Evolutionary conservation across 306 rosid genomes (phyloP).

Genomic region (Cyamopsis tetragonoloba): DNA sequence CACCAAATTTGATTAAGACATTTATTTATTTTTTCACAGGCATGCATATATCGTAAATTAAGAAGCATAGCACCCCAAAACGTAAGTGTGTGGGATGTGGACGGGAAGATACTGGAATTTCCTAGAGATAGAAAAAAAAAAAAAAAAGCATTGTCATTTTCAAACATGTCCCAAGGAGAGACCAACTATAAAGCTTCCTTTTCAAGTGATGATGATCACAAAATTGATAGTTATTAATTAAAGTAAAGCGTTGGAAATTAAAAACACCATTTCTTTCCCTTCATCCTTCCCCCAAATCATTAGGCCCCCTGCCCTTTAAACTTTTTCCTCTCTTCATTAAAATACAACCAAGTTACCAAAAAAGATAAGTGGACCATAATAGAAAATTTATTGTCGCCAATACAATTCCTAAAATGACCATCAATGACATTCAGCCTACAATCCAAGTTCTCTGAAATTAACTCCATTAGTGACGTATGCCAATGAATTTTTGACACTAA

Average conservation of each 20-base stretch:
- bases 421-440: too few relatives aligned
- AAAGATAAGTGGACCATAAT: not conserved
- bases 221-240: constrained; percentile 75
- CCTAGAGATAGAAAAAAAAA: too few relatives aligned
- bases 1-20: too few relatives aligned
- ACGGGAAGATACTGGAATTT: constrained; percentile 29
- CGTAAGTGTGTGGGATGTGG: not conserved
- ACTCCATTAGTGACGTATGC: not conserved
- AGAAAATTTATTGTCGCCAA: constrained; percentile 31
- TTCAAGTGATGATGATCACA: constrained; percentile 66
- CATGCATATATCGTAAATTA: not conserved
- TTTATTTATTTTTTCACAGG: too few relatives aligned
- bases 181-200: constrained; percentile 76
- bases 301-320: constrained; percentile 37
- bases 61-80: not conserved
- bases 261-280: constrained; percentile 41
- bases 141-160: constrained; percentile 46
- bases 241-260: constrained; percentile 48
- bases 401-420: not conserved
- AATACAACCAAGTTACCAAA: not conserved
- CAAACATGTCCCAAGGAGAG: constrained; percentile 32
- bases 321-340: constrained; percentile 32
- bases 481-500: not conserved
- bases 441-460: not conserved
- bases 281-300: constrained; percentile 64